Percentiles rank a stretch among this genome's conserved stretches.
Conservation (phyloP, 208 protist species). For the Leishmania martiniquensis region DNA sequence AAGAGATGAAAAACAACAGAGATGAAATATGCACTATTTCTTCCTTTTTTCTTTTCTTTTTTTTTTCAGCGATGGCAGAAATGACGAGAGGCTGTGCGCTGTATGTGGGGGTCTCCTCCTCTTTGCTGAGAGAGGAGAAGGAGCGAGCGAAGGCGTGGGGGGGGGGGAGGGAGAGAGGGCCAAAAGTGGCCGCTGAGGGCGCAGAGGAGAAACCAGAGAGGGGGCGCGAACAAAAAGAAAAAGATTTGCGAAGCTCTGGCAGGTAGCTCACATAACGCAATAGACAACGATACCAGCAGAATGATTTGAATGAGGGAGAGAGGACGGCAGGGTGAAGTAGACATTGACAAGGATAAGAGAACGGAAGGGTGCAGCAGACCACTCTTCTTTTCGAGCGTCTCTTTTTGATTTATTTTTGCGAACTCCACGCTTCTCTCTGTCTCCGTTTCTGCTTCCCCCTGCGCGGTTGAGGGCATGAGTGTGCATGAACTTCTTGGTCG, state of each 20-base stretch:
- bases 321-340: neutral
- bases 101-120: neutral
- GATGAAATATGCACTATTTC: neutral
- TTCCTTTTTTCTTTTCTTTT: neutral
- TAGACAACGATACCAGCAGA: neutral
- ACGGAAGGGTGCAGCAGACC: neutral
- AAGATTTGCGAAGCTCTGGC: neutral
- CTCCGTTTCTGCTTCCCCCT: neutral
- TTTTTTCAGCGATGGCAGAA: neutral
- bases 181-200: too few species aligned
- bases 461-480: too few species aligned
- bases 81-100: neutral
- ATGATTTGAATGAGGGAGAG: neutral
- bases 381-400: too few species aligned
- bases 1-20: neutral
- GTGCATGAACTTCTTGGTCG: too few species aligned
- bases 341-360: neutral
- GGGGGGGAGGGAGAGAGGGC: neutral
- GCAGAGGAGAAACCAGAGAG: neutral
- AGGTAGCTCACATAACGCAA: neutral
- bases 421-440: neutral
- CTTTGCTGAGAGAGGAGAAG: neutral
- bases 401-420: neutral
- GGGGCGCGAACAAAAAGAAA: neutral
- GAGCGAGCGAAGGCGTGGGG: neutral